Evolutionary conservation across 352 stramenopile species (phyloP).

Genomic region (Globisporangium sylvaticum): DNA sequence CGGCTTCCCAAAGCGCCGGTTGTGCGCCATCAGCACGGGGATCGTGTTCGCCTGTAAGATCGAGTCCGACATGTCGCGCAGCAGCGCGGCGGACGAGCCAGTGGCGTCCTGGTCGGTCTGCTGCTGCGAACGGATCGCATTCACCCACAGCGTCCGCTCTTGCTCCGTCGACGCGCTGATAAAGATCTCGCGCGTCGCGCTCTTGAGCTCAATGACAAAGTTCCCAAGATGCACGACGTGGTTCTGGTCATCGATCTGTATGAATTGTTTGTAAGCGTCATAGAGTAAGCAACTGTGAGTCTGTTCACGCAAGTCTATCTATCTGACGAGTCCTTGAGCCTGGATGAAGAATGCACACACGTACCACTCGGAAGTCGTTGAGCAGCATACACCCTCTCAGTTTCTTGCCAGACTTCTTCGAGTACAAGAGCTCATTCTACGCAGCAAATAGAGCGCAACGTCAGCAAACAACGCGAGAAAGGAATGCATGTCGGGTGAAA

Average conservation of each 20-base stretch:
- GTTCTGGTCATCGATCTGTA: slow-evolving; percentile 80
- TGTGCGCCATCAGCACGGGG: slow-evolving; percentile 20
- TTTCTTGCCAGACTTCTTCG: slow-evolving; percentile 82
- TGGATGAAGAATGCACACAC: slow-evolving; percentile 10
- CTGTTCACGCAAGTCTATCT: not conserved
- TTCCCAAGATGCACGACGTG: slow-evolving; percentile 66
- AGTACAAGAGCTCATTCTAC: slow-evolving; percentile 73
- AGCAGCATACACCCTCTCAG: slow-evolving; percentile 40
- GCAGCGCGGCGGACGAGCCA: slow-evolving; percentile 25
- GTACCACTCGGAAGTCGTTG: slow-evolving; percentile 60
- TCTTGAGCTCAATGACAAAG: slow-evolving; percentile 74
- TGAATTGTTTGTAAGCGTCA: not conserved
- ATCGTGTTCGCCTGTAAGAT: slow-evolving; percentile 23
- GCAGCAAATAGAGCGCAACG: not conserved
- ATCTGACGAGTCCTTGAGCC: not conserved
- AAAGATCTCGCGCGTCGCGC: slow-evolving; percentile 42
- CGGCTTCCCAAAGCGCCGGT: slow-evolving; percentile 18
- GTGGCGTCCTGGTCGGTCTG: slow-evolving; percentile 23
- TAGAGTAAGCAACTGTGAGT: not conserved
- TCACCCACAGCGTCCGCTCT: slow-evolving; percentile 62
- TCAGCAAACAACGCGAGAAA: not conserved
- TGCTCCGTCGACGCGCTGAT: slow-evolving; percentile 76
- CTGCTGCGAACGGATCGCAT: slow-evolving; percentile 45
- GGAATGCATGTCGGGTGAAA: not conserved
- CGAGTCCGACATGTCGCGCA: slow-evolving; percentile 40